Conservation (phyloP, 75 land plant genomes). For the Isoetes taiwanensis region DNA sequence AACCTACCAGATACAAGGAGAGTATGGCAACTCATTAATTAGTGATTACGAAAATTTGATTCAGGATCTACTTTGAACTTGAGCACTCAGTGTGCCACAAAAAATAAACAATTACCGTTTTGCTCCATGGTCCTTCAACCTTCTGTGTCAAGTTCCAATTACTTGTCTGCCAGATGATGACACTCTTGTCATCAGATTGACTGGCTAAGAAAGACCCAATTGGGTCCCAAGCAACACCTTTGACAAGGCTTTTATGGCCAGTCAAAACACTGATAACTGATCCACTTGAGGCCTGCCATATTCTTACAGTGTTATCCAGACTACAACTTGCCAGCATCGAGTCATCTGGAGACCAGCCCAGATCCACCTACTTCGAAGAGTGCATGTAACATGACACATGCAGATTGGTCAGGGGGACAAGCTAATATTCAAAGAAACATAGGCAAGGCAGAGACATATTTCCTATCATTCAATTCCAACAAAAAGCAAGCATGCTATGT, state of each 20-base stretch:
- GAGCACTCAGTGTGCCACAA: background rate
- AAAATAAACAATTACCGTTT: constrained; percentile 43
- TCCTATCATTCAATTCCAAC: background rate
- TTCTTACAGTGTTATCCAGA: constrained; percentile 83
- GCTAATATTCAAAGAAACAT: background rate
- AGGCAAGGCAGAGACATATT: constrained; percentile 9
- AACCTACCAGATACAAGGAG: constrained; percentile 33
- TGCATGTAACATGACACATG: background rate
- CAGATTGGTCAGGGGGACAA: constrained; percentile 11
- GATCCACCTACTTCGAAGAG: constrained; percentile 98
- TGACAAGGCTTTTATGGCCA: constrained; percentile 92
- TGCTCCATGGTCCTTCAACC: constrained; percentile 89
- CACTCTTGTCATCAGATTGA: constrained; percentile 95
- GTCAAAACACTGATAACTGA: constrained; percentile 62
- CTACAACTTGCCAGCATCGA: constrained; percentile 83
- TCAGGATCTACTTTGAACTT: background rate
- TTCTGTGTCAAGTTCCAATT: constrained; percentile 82
- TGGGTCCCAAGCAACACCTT: constrained; percentile 98
- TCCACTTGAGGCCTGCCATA: constrained; percentile 80
- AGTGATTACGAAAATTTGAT: constrained; percentile 4
- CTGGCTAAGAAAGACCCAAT: constrained; percentile 92
- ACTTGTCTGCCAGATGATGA: constrained; percentile 94
- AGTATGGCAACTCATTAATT: background rate
- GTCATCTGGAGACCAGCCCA: constrained; percentile 98
- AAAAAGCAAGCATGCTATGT: background rate